These are phyloP conservation scores for Candida insectorum DNA, from an alignment of 805 yeast genomes.

Conservation along the genomic window DNA sequence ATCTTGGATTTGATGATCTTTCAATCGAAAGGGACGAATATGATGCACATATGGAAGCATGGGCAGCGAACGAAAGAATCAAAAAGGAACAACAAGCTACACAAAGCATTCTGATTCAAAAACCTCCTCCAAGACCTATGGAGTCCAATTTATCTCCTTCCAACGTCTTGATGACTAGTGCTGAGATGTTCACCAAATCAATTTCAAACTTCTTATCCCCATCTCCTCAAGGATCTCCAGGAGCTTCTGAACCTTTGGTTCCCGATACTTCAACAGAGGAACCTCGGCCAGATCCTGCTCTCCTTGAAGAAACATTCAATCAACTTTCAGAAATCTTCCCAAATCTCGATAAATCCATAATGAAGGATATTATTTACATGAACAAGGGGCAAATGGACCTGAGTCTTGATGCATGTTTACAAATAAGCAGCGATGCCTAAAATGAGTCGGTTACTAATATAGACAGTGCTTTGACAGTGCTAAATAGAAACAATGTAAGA, in stretches of 20 bases:
- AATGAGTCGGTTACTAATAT: too few species aligned
- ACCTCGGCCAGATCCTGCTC: constrained; percentile 5
- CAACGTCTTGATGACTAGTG: constrained; percentile 39
- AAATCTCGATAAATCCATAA: constrained; percentile 59
- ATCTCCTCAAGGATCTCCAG: constrained; percentile 26
- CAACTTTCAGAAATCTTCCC: constrained; percentile 74
- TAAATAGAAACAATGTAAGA: too few species aligned
- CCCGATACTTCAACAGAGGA: not conserved
- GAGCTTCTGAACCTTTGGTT: not conserved
- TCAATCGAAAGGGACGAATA: constrained; percentile 62
- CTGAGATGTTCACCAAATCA: constrained; percentile 50
- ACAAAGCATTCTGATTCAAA: constrained; percentile 8
- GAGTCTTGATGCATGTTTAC: constrained; percentile 63
- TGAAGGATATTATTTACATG: constrained; percentile 66
- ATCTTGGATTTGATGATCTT: constrained; percentile 53
- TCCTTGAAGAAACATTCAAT: constrained; percentile 27
- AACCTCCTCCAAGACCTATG: constrained; percentile 9
- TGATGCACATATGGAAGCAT: constrained; percentile 51
- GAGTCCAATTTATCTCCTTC: constrained; percentile 31
- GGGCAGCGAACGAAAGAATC: constrained; percentile 37
- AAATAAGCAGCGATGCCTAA: constrained; percentile 14
- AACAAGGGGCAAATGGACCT: constrained; percentile 66
- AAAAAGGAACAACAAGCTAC: constrained; percentile 8
- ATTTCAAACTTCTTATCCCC: constrained; percentile 40
- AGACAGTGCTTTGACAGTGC: too few species aligned